Percentiles rank a stretch among this genome's conserved stretches.
These are phyloP conservation scores for Pycnococcus provasolii DNA, from an alignment of 139 green algal genomes.

Conservation along the genomic window DNA sequence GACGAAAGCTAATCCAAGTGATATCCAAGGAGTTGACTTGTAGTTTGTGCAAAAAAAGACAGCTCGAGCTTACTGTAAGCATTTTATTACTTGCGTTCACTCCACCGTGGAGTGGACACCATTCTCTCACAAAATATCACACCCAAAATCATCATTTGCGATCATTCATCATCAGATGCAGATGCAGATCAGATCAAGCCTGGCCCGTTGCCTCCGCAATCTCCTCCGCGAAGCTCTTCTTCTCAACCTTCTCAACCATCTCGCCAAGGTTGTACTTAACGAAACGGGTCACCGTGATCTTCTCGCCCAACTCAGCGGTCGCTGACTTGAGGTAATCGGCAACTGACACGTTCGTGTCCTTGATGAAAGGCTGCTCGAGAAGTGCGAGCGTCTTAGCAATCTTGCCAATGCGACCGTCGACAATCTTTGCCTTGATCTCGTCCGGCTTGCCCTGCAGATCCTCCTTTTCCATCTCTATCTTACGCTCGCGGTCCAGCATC, in stretches of 20 bases:
- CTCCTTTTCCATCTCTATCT: slow-evolving; percentile 90
- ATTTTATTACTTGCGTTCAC: too few relatives aligned
- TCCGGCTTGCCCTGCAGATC: slow-evolving; percentile 91
- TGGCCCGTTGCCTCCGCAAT: slow-evolving; percentile 64
- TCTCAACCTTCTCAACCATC: slow-evolving; percentile 87
- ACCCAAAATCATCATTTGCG: too few relatives aligned
- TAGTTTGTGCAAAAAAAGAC: too few relatives aligned
- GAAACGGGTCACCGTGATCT: slow-evolving; percentile 66
- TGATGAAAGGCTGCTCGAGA: slow-evolving; percentile 83
- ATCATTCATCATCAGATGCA: too few relatives aligned
- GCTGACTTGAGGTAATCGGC: slow-evolving; percentile 80
- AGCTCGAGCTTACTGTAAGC: too few relatives aligned
- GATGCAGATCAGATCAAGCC: too few relatives aligned
- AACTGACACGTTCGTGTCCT: slow-evolving; percentile 81
- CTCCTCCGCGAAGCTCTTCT: slow-evolving; percentile 80
- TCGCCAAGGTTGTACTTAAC: slow-evolving; percentile 79
- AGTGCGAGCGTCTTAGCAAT: slow-evolving; percentile 69
- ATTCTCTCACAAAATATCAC: too few relatives aligned
- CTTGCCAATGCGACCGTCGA: slow-evolving; percentile 85
- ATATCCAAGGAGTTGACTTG: too few relatives aligned
- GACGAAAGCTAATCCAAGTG: too few relatives aligned
- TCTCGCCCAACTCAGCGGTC: slow-evolving; percentile 78
- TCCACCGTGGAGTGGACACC: too few relatives aligned
- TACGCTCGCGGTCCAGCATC: slow-evolving; percentile 68
- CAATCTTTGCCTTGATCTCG: slow-evolving; percentile 88